Conservation (phyloP, 805 yeast species). For the Yarrowia sp. region DNA sequence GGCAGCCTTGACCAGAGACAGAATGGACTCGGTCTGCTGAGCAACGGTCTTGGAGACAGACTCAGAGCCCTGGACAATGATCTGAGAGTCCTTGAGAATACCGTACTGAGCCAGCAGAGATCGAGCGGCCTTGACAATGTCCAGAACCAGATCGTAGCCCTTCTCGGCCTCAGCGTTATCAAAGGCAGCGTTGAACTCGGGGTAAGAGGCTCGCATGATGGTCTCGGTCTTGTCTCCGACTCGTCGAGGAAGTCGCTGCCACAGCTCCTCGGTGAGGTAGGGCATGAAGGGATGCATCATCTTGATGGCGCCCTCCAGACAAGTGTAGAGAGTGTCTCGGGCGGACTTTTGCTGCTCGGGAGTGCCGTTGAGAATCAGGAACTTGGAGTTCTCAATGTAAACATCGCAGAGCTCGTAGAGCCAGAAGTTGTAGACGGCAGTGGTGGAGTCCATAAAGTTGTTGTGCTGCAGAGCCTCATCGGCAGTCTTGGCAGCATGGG, state of each 20-base stretch:
- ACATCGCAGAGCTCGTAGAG: conserved; percentile 92
- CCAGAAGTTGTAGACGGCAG: conserved; percentile 91
- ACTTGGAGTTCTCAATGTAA: conserved; percentile 95
- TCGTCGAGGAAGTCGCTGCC: conserved; percentile 96
- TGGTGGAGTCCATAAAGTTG: conserved; percentile 86
- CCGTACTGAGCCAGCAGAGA: conserved; percentile 87
- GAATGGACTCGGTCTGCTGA: conserved; percentile 81
- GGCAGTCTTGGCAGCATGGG: conserved; percentile 63
- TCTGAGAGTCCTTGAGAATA: conserved; percentile 83
- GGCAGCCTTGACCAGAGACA: conserved; percentile 88
- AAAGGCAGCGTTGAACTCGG: conserved; percentile 59
- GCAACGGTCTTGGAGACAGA: conserved; percentile 52
- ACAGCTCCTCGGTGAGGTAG: conserved; percentile 92
- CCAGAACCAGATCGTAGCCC: conserved; percentile 81
- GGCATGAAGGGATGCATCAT: conserved; percentile 99
- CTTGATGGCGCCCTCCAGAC: conserved; percentile 86
- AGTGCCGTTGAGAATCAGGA: conserved; percentile 87
- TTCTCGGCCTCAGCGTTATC: conserved; percentile 63
- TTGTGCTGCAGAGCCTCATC: conserved; percentile 72
- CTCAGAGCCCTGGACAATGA: conserved; percentile 69
- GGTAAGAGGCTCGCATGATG: conserved; percentile 78
- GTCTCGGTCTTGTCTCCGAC: conserved; percentile 64
- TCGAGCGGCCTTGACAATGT: conserved; percentile 85
- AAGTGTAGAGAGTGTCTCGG: conserved; percentile 87
- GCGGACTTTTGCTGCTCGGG: conserved; percentile 83